Percentiles rank a stretch among this genome's conserved stretches.
Conservation (phyloP, 2,329 filamentous ascomycete species). For the Lecanosticta acicola region DNA sequence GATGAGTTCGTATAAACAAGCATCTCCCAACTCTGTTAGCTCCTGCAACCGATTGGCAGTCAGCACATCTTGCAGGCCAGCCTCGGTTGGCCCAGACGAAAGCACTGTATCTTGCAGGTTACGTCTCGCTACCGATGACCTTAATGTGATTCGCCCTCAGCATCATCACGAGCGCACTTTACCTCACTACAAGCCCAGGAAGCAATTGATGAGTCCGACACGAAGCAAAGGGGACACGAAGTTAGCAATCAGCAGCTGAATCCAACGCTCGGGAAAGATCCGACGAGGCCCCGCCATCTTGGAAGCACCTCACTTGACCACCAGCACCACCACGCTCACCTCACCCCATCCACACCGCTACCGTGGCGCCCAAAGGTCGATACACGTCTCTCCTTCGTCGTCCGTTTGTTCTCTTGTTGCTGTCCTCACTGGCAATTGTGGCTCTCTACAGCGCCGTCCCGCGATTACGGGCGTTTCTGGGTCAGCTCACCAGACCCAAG, state of each 20-base stretch:
- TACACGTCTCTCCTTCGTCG: slow-evolving; percentile 16
- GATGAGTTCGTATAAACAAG: no score
- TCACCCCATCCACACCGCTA: background rate
- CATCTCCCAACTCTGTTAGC: no score
- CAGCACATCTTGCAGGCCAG: background rate
- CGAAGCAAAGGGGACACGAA: background rate
- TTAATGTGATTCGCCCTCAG: background rate
- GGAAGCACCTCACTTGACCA: background rate
- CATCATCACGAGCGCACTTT: background rate
- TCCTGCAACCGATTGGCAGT: background rate
- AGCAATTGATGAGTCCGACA: background rate
- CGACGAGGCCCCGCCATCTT: background rate
- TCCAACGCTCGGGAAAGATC: background rate
- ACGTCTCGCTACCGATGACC: background rate
- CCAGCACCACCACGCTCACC: background rate
- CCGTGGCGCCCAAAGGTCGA: slow-evolving; percentile 4
- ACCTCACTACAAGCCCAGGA: no score
- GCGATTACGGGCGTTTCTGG: slow-evolving; percentile 28
- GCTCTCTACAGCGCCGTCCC: slow-evolving; percentile 31
- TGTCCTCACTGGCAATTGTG: slow-evolving; percentile 31
- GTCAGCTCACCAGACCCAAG: slow-evolving; percentile 27
- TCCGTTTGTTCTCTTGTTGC: slow-evolving; percentile 29
- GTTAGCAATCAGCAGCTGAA: no score
- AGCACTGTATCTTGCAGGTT: background rate
- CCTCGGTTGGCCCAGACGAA: background rate